A percentile compares a stretch with the other conserved stretches of the same genome.
Evolutionary conservation across 345 rosid species (phyloP).

Genomic region (Clausena lansium): DNA sequence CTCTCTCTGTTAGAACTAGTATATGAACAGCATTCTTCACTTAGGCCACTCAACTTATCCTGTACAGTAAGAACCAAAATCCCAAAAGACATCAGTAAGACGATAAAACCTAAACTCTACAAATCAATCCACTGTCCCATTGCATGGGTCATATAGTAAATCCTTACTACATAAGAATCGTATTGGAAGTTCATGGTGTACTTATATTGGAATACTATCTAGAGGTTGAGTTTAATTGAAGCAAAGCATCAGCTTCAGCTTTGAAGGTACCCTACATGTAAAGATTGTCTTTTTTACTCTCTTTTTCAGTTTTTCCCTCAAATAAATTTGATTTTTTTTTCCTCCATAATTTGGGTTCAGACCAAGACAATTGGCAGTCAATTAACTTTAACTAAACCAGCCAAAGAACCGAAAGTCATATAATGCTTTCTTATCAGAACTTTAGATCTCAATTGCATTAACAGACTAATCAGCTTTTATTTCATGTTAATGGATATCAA

Average conservation of each 20-base stretch:
- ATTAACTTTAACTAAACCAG: background rate
- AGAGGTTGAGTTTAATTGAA: conserved; percentile 1
- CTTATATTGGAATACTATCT: background rate
- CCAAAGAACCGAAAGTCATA: background rate
- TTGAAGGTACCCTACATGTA: background rate
- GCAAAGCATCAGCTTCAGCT: conserved; percentile 3
- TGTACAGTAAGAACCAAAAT: conserved; percentile 24
- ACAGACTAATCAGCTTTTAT: conserved; percentile 4
- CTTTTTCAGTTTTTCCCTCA: background rate
- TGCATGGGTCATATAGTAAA: background rate
- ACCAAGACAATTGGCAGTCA: background rate
- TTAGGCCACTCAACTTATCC: conserved; percentile 58
- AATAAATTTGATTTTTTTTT: background rate
- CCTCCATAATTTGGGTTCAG: background rate
- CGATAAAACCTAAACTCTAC: background rate
- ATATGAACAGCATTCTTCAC: conserved; percentile 80
- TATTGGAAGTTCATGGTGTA: background rate
- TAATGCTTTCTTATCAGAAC: background rate
- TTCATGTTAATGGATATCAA: conserved; percentile 3
- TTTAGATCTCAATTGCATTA: background rate
- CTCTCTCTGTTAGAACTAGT: conserved; percentile 98
- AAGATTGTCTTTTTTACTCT: background rate
- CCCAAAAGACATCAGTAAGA: background rate
- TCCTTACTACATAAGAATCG: background rate
- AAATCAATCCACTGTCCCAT: background rate